Percentiles rank a stretch among this genome's conserved stretches.
Conservation (phyloP, 2,329 filamentous ascomycete genomes). For the Aspergillus sp. region DNA sequence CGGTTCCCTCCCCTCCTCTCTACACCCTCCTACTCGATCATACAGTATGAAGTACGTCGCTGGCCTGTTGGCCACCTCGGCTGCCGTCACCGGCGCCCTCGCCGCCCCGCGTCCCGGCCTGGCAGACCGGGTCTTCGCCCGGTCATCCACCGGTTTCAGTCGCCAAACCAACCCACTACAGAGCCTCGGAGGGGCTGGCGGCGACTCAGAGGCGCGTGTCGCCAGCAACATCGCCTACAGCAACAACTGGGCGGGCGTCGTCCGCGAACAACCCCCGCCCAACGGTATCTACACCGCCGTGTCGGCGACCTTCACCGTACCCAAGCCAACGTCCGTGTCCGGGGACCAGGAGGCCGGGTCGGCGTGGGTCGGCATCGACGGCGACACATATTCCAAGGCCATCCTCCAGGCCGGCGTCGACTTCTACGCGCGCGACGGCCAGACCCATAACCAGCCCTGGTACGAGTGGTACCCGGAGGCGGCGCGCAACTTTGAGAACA, state of each 20-base stretch:
- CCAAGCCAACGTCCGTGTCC: conserved; percentile 44
- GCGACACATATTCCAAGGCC: conserved; percentile 53
- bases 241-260: conserved; percentile 60
- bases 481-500: conserved; percentile 52
- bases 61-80: conserved; percentile 18
- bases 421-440: conserved; percentile 47
- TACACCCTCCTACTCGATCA: not conserved
- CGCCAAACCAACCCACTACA: conserved; percentile 26
- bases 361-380: conserved; percentile 62
- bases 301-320: conserved; percentile 50
- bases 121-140: conserved; percentile 27
- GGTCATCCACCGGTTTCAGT: conserved; percentile 10
- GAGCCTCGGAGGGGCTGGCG: conserved; percentile 13
- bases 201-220: conserved; percentile 4
- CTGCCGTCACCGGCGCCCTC: conserved; percentile 23
- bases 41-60: conserved; percentile 29
- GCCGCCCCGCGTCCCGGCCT: conserved; percentile 29
- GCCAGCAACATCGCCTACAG: conserved; percentile 48
- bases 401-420: conserved; percentile 60
- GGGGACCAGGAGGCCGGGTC: conserved; percentile 47
- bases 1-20: not conserved
- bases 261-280: conserved; percentile 43
- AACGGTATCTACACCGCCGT: conserved; percentile 49
- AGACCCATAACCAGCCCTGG: conserved; percentile 53
- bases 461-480: conserved; percentile 62